A percentile compares a stretch with the other conserved stretches of the same genome.
Evolutionary conservation across 2,329 filamentous ascomycete genomes (phyloP).

Genomic region (Cercospora brassicicola): DNA sequence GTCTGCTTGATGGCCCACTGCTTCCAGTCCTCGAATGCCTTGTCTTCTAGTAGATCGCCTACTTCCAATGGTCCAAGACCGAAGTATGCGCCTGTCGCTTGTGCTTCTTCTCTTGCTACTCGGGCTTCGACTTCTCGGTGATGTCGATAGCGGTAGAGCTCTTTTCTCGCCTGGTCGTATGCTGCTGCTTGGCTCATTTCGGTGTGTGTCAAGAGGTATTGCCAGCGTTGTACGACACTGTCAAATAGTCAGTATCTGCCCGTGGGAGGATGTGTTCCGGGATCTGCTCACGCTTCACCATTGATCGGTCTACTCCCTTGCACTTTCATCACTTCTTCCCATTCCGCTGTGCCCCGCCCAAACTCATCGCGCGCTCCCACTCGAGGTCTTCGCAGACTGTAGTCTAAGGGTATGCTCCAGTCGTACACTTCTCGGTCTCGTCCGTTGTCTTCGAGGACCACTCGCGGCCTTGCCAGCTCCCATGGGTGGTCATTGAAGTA

Average conservation of each 20-base stretch:
- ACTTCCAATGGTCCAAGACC: constrained; percentile 73
- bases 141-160: constrained; percentile 86
- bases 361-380: constrained; percentile 19
- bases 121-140: constrained; percentile 78
- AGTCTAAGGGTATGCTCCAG: constrained; percentile 62
- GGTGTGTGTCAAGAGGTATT: constrained; percentile 70
- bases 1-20: constrained; percentile 65
- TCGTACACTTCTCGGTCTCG: constrained; percentile 73
- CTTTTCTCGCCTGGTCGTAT: constrained; percentile 82
- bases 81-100: constrained; percentile 83
- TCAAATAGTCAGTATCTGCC: neutral
- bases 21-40: constrained; percentile 81
- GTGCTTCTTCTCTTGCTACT: constrained; percentile 83
- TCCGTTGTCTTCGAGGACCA: constrained; percentile 82
- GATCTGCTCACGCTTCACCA: constrained; percentile 50
- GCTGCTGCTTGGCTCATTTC: constrained; percentile 56
- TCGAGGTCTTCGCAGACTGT: constrained; percentile 26
- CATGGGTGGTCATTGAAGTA: constrained; percentile 96
- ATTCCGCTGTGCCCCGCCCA: constrained; percentile 49
- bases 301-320: constrained; percentile 75
- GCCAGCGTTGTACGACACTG: constrained; percentile 88
- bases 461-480: constrained; percentile 86
- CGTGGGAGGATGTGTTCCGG: neutral
- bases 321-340: constrained; percentile 51
- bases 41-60: constrained; percentile 78